phyloP scores from a whole-genome alignment of 2,329 filamentous ascomycete genomes.

The Pseudogymnoascus sp. region DNA sequence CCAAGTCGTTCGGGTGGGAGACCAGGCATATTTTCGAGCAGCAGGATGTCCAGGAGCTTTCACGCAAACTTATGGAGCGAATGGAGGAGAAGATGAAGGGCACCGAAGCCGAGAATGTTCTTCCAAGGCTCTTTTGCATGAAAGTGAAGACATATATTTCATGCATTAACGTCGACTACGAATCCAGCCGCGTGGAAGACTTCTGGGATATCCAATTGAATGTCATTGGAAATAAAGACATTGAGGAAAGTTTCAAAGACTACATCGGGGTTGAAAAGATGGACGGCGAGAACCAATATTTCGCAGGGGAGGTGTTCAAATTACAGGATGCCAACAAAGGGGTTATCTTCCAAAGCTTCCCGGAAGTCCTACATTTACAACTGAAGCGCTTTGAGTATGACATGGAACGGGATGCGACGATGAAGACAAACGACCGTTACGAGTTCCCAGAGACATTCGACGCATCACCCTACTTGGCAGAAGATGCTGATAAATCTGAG shows the following conservation, averaged over 20 bases:
- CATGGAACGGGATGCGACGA: slow-evolving; percentile 92
- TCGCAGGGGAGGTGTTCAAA: slow-evolving; percentile 80
- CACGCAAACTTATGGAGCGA: slow-evolving; percentile 92
- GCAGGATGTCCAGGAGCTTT: slow-evolving; percentile 96
- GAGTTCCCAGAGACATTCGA: slow-evolving; percentile 83
- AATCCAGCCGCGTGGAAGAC: slow-evolving; percentile 90
- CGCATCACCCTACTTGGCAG: slow-evolving; percentile 78
- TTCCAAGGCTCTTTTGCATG: slow-evolving; percentile 88
- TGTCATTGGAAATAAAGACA: slow-evolving; percentile 84
- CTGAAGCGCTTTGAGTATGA: slow-evolving; percentile 98
- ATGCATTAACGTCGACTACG: slow-evolving; percentile 97
- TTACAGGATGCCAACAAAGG: slow-evolving; percentile 96
- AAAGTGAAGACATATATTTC: slow-evolving; percentile 99
- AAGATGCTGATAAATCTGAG: slow-evolving; percentile 80
- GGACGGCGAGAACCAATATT: slow-evolving; percentile 98
- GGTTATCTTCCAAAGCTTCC: slow-evolving; percentile 93
- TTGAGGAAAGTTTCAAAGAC: slow-evolving; percentile 91
- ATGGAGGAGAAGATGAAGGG: slow-evolving; percentile 98
- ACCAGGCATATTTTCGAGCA: slow-evolving; percentile 97
- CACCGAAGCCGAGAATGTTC: slow-evolving; percentile 79
- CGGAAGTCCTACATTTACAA: slow-evolving; percentile 88
- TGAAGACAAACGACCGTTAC: slow-evolving; percentile 94
- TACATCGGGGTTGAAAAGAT: slow-evolving; percentile 96
- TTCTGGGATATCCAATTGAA: slow-evolving; percentile 99
- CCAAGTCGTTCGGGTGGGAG: slow-evolving; percentile 96